Percentiles rank a stretch among this genome's conserved stretches.
Conservation (phyloP, 176 grass and related monocot species). For the Rhipidocladum racemiflorum region DNA sequence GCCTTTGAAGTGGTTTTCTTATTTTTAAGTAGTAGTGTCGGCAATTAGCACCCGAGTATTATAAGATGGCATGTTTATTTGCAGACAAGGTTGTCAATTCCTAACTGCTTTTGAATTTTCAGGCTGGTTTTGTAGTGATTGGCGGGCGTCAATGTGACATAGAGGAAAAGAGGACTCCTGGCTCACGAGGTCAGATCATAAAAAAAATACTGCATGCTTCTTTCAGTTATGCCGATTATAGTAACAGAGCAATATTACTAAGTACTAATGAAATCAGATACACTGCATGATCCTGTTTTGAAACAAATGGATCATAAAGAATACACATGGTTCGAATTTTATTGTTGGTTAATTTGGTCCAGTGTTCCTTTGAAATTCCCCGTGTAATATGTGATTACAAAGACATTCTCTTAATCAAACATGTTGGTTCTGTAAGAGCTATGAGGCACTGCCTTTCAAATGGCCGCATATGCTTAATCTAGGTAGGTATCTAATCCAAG, state of each 20-base stretch:
- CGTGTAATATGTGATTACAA: background rate
- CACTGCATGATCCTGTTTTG: background rate
- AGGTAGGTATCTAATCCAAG: background rate
- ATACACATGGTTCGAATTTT: background rate
- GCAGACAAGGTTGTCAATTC: background rate
- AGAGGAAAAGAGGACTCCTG: conserved; percentile 77
- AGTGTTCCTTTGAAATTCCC: background rate
- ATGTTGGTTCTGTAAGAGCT: background rate
- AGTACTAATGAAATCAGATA: background rate
- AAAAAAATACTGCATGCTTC: background rate
- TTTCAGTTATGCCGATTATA: background rate
- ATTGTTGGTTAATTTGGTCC: background rate
- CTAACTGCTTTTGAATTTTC: conserved; percentile 31
- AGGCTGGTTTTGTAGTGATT: conserved; percentile 72
- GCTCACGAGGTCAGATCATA: conserved; percentile 60
- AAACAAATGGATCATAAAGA: background rate
- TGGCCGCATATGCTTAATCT: background rate
- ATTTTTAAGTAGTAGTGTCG: background rate
- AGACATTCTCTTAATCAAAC: background rate
- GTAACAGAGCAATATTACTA: background rate
- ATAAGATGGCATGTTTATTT: background rate
- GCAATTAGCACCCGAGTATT: background rate
- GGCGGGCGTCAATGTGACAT: conserved; percentile 61
- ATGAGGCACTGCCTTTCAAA: background rate
- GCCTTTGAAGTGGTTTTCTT: background rate